These are phyloP conservation scores for Linnemannia elongata DNA, from an alignment of 192 early-diverging fungal genomes.

Conservation along the genomic window DNA sequence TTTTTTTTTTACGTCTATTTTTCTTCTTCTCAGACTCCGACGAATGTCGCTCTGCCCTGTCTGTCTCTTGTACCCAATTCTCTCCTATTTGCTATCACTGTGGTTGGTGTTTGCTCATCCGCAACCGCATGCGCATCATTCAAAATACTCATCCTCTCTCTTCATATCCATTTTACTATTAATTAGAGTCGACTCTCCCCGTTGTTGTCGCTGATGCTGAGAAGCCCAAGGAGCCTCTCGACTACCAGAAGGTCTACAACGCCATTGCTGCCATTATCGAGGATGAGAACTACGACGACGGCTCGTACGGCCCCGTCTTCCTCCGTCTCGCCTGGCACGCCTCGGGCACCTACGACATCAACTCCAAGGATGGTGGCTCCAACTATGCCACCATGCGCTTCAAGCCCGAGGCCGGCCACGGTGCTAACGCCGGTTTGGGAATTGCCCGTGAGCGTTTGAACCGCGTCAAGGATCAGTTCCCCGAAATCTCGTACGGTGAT, in stretches of 20 bases:
- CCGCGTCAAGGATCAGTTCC: conserved; percentile 84
- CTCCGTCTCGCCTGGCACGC: conserved; percentile 90
- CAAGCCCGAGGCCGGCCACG: conserved; percentile 72
- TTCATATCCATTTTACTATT: neutral
- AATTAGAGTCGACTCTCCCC: conserved; percentile 32
- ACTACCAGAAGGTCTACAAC: conserved; percentile 83
- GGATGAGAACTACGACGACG: conserved; percentile 84
- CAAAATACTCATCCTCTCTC: neutral
- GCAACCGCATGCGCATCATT: neutral
- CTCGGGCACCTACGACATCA: conserved; percentile 81
- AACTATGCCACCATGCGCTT: conserved; percentile 85
- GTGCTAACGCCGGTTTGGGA: conserved; percentile 83
- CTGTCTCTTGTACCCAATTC: neutral
- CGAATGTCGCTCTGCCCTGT: conserved; percentile 2
- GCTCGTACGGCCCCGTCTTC: conserved; percentile 83
- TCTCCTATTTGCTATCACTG: too few species aligned
- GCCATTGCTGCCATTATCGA: conserved; percentile 83
- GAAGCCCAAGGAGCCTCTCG: conserved; percentile 63
- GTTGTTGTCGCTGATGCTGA: conserved; percentile 24
- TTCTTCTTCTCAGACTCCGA: conserved; percentile 2
- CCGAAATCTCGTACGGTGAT: conserved; percentile 87
- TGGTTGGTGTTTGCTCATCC: neutral
- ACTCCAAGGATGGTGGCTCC: conserved; percentile 78
- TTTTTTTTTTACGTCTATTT: neutral
- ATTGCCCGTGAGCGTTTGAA: conserved; percentile 79